Evolutionary conservation across 1,284 basidiomycete species (phyloP), one percentile per base, ranked within the genome.

Genomic region (Gomphus bonarii): DNA sequence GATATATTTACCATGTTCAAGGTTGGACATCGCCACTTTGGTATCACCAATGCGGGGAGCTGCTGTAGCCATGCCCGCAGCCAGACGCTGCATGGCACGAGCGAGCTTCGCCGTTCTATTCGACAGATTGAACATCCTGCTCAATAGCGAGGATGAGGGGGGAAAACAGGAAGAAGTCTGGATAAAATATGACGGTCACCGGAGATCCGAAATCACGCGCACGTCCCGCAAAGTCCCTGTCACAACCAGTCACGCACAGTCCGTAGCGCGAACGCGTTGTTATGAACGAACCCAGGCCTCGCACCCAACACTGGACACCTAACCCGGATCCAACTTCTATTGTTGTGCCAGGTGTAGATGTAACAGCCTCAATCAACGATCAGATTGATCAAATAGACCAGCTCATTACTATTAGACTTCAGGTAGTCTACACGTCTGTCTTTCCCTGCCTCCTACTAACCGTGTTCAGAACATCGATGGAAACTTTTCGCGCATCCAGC

Each of bases 321-420:
- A 80, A 75, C 28, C 61, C 72, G 4, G 78, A 89, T 66, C 82
- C 87, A 8, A 64, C 74, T 1, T 75, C 76, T 50, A 88, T 90
- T 54, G 67, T 75, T 38, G 78, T 94, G 7, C 82, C 84, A 6
- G 89, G 90, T 0, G 78, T 94, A 52, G 85, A 91, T 64, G 83
- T 81, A 0, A 75, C 74, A 9, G 84, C 88, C 12, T 79, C 91
- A 28, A 77, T 88, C 36, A 79, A 80, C 49, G 89, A 91, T 68
- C 87, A 94, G 75, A 87, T 94, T 58, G 92, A 97, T 68, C 91
- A 95, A 71, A 91, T 97, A 60, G 94, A 97, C 70, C 94, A 95
- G 68, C 78, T 95, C 64, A 97, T 97, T 64, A 97, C 94, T 1
- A 77, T 95, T 51, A 88, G 86, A 65, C 72, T 91, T 30, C 87